Conservation (phyloP, 2,329 filamentous ascomycete species). For the Ophiostoma novo-ulmi region DNA sequence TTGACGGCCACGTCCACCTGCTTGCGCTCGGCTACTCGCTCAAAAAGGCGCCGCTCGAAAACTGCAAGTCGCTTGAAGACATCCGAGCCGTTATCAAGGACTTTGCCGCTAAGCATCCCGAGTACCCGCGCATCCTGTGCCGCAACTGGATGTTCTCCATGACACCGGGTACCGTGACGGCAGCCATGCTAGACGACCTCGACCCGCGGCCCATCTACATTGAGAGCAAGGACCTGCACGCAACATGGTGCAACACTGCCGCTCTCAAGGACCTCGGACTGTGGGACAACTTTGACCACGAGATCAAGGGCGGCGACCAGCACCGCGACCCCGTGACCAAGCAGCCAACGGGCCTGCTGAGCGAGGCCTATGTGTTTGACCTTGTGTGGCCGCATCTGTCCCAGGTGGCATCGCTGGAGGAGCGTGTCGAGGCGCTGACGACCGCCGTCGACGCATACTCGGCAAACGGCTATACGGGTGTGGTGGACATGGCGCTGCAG, state of each 20-base stretch:
- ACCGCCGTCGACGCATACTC: conserved; percentile 47
- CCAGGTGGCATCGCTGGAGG: conserved; percentile 42
- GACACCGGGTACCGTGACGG: conserved; percentile 46
- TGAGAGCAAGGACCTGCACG: conserved; percentile 54
- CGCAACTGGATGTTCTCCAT: conserved; percentile 54
- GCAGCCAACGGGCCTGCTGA: conserved; percentile 46
- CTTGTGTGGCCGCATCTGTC: conserved; percentile 53
- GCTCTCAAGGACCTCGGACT: conserved; percentile 48
- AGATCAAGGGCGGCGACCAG: conserved; percentile 46
- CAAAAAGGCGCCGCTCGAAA: conserved; percentile 45
- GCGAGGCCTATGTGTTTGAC: conserved; percentile 49
- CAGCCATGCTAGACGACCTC: conserved; percentile 48
- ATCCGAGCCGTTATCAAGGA: conserved; percentile 44
- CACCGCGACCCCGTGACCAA: conserved; percentile 43
- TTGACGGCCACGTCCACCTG: conserved; percentile 56
- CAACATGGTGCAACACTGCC: conserved; percentile 51
- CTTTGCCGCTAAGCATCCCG: conserved; percentile 43
- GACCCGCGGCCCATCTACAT: conserved; percentile 48
- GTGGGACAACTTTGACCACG: conserved; percentile 38
- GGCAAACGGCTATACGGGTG: conserved; percentile 48
- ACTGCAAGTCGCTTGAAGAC: conserved; percentile 44
- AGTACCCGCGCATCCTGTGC: conserved; percentile 45
- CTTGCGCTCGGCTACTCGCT: conserved; percentile 51
- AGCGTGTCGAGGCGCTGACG: conserved; percentile 43
- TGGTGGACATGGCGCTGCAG: conserved; percentile 57